Evolutionary conservation across 164 flowering plant species (phyloP).

Genomic region (grape (Vitis vinifera)): DNA sequence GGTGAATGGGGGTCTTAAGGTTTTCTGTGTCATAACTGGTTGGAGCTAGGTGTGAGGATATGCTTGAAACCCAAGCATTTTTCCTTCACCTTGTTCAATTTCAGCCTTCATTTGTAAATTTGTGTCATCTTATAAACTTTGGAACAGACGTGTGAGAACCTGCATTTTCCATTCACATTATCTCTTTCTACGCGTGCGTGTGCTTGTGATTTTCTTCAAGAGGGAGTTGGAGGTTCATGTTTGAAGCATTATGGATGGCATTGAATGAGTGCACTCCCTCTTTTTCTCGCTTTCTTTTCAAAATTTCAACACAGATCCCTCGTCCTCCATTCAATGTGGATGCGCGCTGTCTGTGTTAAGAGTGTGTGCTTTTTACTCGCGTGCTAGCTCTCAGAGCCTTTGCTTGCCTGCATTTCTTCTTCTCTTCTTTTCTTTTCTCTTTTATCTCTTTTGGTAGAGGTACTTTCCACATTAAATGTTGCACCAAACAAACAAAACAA

Average conservation of each 20-base stretch:
- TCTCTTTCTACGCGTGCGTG: neutral
- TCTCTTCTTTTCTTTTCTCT: neutral
- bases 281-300: neutral
- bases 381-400: neutral
- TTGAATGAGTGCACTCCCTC: neutral
- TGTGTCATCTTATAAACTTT: neutral
- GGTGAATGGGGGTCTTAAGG: neutral
- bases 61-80: neutral
- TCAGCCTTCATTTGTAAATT: neutral
- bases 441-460: neutral
- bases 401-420: constrained; percentile 1
- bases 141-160: neutral
- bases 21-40: neutral
- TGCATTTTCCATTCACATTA: neutral
- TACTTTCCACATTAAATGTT: constrained; percentile 14
- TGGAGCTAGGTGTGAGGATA: neutral
- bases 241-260: too few relatives aligned
- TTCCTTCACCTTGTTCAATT: neutral
- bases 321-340: constrained; percentile 6
- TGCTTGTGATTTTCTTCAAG: neutral
- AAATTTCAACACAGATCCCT: neutral
- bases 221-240: neutral
- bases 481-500: constrained; percentile 1
- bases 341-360: neutral
- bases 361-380: neutral